Conservation (phyloP, 768 basidiomycete species). For the Tephrocybe sp. region DNA sequence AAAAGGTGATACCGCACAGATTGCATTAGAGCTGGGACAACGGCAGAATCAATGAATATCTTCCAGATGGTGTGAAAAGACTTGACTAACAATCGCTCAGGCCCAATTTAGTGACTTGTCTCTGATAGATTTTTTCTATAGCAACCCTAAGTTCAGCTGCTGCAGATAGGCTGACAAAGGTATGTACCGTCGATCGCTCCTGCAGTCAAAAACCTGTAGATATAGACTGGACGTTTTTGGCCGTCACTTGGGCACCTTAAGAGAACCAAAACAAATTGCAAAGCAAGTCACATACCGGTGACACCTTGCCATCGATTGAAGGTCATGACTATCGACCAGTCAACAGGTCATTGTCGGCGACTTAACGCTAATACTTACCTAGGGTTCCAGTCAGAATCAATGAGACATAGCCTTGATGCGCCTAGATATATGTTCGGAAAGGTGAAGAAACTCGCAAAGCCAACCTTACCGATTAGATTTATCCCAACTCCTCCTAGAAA, state of each 20-base stretch:
- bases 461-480: conserved; percentile 73
- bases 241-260: conserved; percentile 64
- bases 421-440: conserved; percentile 25
- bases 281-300: conserved; percentile 57
- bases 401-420: conserved; percentile 80
- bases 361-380: conserved; percentile 39
- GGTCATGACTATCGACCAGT: conserved; percentile 60
- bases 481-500: conserved; percentile 82
- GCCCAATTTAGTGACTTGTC: conserved; percentile 92
- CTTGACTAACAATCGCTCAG: conserved; percentile 77
- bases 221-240: conserved; percentile 87
- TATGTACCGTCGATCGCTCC: conserved; percentile 83
- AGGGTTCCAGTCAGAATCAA: conserved; percentile 96
- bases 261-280: conserved; percentile 4
- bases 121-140: conserved; percentile 86
- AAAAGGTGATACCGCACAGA: conserved; percentile 34
- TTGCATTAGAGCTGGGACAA: conserved; percentile 63
- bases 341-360: not conserved
- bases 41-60: not conserved
- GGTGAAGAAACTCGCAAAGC: not conserved
- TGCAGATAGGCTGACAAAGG: no score
- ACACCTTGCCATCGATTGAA: conserved; percentile 97
- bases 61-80: conserved; percentile 1
- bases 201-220: conserved; percentile 82
- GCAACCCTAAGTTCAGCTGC: conserved; percentile 5